Conservation (phyloP, 768 basidiomycete species). For the Macrolepiota fuliginosa region DNA sequence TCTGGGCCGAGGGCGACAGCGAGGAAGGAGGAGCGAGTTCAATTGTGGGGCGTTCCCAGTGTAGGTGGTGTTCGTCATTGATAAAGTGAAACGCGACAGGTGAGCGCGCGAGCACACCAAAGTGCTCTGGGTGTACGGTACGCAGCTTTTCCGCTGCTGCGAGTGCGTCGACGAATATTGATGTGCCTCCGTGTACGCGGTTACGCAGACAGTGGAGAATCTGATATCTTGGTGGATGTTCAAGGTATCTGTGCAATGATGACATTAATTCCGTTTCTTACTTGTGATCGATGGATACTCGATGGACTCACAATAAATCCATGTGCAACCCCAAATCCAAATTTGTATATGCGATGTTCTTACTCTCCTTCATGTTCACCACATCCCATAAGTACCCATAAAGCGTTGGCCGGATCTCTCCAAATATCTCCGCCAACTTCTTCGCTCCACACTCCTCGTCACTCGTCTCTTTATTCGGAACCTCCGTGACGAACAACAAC, state of each 20-base stretch:
- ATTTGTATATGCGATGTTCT: slow-evolving; percentile 95
- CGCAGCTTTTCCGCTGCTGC: slow-evolving; percentile 58
- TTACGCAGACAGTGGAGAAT: slow-evolving; percentile 89
- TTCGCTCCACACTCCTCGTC: slow-evolving; percentile 66
- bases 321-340: slow-evolving; percentile 86
- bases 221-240: slow-evolving; percentile 89
- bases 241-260: slow-evolving; percentile 66
- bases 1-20: slow-evolving; percentile 8
- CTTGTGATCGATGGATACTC: background rate
- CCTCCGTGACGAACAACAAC: slow-evolving; percentile 65
- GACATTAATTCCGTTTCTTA: background rate
- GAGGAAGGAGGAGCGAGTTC: slow-evolving; percentile 42
- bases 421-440: slow-evolving; percentile 63
- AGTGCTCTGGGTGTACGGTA: slow-evolving; percentile 44
- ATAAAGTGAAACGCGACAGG: slow-evolving; percentile 89
- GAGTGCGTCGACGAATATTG: slow-evolving; percentile 84
- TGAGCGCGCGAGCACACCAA: slow-evolving; percentile 53
- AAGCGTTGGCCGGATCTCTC: slow-evolving; percentile 81
- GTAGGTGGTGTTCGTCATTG: slow-evolving; percentile 85
- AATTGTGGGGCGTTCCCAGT: slow-evolving; percentile 72
- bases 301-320: slow-evolving; percentile 76
- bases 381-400: slow-evolving; percentile 93
- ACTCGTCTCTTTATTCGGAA: slow-evolving; percentile 61
- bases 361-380: slow-evolving; percentile 65
- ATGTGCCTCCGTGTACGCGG: slow-evolving; percentile 77